phyloP scores from a whole-genome alignment of 805 yeast genomes.

The Ogataea paraovalis region DNA sequence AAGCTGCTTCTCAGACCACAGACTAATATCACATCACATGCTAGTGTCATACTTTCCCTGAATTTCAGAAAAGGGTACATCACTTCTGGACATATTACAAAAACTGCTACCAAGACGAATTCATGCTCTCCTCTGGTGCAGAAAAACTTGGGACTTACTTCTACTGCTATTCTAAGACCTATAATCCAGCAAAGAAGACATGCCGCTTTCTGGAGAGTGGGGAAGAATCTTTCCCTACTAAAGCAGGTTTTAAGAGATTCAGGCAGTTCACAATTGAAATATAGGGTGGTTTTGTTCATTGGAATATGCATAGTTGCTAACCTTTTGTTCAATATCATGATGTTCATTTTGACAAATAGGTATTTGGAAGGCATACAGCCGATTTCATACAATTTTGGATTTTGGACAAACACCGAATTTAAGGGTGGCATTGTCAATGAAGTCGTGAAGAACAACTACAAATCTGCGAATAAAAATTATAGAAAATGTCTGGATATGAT shows the following conservation, averaged over 20 bases:
- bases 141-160: not conserved
- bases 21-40: not conserved
- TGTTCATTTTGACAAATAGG: conserved; percentile 28
- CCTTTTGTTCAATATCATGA: conserved; percentile 32
- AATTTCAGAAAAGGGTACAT: not conserved
- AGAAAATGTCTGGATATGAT: conserved; percentile 28
- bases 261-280: conserved; percentile 42
- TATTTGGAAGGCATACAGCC: conserved; percentile 28
- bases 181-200: conserved; percentile 7
- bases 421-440: conserved; percentile 39
- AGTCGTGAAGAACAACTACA: conserved; percentile 29
- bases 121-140: no score
- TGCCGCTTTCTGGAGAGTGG: conserved; percentile 33
- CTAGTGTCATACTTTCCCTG: not conserved
- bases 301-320: conserved; percentile 39
- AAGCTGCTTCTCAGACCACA: not conserved
- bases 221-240: conserved; percentile 25
- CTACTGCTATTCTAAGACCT: not conserved
- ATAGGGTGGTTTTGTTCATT: conserved; percentile 40
- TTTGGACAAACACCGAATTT: conserved; percentile 26
- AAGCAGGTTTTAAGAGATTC: conserved; percentile 24
- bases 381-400: conserved; percentile 27
- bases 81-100: not conserved
- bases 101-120: no score
- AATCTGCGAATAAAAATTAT: conserved; percentile 33